A percentile compares a stretch with the other conserved stretches of the same genome.
phyloP scores from a whole-genome alignment of 2,329 filamentous ascomycete species.

The Plectosphaerella cucumerina region DNA sequence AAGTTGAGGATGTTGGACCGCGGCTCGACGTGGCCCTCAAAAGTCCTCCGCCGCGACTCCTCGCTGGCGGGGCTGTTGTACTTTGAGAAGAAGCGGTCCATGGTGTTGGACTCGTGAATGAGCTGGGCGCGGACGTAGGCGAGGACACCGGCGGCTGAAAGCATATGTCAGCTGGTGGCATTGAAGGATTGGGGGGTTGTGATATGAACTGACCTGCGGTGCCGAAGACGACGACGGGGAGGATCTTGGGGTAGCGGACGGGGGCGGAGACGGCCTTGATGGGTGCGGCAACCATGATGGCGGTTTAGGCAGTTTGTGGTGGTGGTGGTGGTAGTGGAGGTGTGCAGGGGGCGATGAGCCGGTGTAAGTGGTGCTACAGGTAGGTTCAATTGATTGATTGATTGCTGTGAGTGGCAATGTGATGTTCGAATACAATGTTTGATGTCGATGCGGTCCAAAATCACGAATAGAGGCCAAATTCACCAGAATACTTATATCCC shows the following conservation, averaged over 20 bases:
- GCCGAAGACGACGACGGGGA: slow-evolving; percentile 2
- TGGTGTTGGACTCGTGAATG: slow-evolving; percentile 23
- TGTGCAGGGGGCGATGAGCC: not conserved
- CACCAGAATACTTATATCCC: not conserved
- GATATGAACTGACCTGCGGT: not conserved
- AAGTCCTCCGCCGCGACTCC: slow-evolving; percentile 24
- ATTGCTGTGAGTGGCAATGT: not conserved
- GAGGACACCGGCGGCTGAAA: slow-evolving; percentile 18
- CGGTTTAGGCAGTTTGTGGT: not conserved
- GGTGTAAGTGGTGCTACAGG: too few relatives aligned
- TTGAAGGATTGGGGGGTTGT: not conserved
- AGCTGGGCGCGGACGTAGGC: slow-evolving; percentile 28
- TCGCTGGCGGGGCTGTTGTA: slow-evolving; percentile 34
- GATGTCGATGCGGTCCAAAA: not conserved
- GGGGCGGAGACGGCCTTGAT: not conserved
- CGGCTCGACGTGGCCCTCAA: slow-evolving; percentile 27
- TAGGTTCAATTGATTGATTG: not conserved
- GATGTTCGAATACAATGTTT: not conserved
- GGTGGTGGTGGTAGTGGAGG: not conserved
- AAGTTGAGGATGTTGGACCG: slow-evolving; percentile 29
- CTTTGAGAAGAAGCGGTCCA: slow-evolving; percentile 32
- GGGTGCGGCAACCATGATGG: not conserved
- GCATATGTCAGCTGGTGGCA: not conserved
- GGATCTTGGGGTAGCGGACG: not conserved
- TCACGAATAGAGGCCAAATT: not conserved